Evolutionary conservation across 257 asterid species (phyloP).

Genomic region (Striga asiatica): DNA sequence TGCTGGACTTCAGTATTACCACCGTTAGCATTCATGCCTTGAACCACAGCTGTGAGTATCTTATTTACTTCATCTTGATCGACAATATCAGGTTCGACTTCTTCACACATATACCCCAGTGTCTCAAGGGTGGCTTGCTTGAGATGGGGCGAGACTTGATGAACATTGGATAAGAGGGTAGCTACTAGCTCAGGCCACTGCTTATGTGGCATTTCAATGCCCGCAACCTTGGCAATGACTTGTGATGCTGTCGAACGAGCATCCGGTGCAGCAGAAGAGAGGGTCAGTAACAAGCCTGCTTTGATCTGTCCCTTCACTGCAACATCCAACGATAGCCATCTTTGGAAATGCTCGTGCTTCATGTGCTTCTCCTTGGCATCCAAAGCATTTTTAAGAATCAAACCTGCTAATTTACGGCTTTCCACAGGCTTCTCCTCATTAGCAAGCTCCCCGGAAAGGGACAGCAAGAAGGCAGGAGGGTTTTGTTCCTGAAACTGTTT

Average conservation of each 20-base stretch:
- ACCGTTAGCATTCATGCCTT: slow-evolving; percentile 48
- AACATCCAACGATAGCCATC: slow-evolving; percentile 66
- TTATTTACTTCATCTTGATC: slow-evolving; percentile 51
- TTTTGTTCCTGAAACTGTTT: slow-evolving; percentile 88
- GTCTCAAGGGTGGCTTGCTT: slow-evolving; percentile 54
- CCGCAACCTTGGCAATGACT: slow-evolving; percentile 77
- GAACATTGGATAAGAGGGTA: slow-evolving; percentile 37
- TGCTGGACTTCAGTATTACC: slow-evolving; percentile 37
- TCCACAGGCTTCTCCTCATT: slow-evolving; percentile 74
- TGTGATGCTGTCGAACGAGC: slow-evolving; percentile 82
- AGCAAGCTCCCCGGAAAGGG: slow-evolving; percentile 70
- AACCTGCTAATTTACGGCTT: slow-evolving; percentile 74
- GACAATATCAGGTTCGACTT: slow-evolving; percentile 39
- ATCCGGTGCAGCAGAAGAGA: slow-evolving; percentile 46
- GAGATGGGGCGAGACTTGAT: slow-evolving; percentile 40
- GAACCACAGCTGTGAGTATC: slow-evolving; percentile 46
- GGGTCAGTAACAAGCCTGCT: slow-evolving; percentile 65
- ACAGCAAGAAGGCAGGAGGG: slow-evolving; percentile 57
- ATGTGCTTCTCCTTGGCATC: slow-evolving; percentile 83
- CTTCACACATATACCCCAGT: slow-evolving; percentile 44
- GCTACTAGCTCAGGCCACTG: slow-evolving; percentile 50
- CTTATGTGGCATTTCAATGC: slow-evolving; percentile 72
- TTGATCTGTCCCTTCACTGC: slow-evolving; percentile 59
- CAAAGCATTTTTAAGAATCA: slow-evolving; percentile 69
- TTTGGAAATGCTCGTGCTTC: slow-evolving; percentile 58